These are phyloP conservation scores for Spathaspora boniae DNA, from an alignment of 805 yeast species.

Conservation along the genomic window DNA sequence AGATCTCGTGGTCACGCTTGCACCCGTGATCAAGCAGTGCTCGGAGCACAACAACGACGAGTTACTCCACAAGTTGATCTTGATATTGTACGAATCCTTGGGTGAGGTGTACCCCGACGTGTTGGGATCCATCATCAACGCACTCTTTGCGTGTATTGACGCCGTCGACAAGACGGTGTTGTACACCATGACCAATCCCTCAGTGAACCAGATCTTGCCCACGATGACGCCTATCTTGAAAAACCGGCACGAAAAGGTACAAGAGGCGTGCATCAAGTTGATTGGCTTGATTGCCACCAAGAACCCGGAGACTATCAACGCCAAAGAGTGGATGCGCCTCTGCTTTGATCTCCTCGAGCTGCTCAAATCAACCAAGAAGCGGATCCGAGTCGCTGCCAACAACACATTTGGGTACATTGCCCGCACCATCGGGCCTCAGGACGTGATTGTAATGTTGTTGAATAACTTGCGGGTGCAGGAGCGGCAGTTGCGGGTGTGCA, in stretches of 20 bases:
- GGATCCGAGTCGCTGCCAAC: constrained; percentile 81
- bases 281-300: constrained; percentile 80
- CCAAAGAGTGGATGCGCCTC: constrained; percentile 96
- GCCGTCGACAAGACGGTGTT: constrained; percentile 57
- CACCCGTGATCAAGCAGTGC: constrained; percentile 64
- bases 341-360: constrained; percentile 88
- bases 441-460: constrained; percentile 77
- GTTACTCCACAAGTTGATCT: constrained; percentile 62
- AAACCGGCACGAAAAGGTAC: constrained; percentile 88
- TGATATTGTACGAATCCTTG: constrained; percentile 80
- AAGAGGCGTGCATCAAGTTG: constrained; percentile 71
- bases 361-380: constrained; percentile 74
- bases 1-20: constrained; percentile 63
- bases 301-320: constrained; percentile 79
- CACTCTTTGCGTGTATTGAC: constrained; percentile 59
- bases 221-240: constrained; percentile 87
- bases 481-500: constrained; percentile 92
- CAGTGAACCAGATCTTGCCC: constrained; percentile 77
- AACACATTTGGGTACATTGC: constrained; percentile 90
- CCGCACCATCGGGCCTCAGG: constrained; percentile 92
- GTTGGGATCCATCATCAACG: constrained; percentile 77
- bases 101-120: constrained; percentile 97
- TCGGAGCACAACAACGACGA: constrained; percentile 55
- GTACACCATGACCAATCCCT: constrained; percentile 57
- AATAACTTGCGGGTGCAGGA: constrained; percentile 89